Evolutionary conservation across 2,329 filamentous ascomycete genomes (phyloP), one percentile per base, ranked within the genome.

Genomic region (Monosporascus sp.): DNA sequence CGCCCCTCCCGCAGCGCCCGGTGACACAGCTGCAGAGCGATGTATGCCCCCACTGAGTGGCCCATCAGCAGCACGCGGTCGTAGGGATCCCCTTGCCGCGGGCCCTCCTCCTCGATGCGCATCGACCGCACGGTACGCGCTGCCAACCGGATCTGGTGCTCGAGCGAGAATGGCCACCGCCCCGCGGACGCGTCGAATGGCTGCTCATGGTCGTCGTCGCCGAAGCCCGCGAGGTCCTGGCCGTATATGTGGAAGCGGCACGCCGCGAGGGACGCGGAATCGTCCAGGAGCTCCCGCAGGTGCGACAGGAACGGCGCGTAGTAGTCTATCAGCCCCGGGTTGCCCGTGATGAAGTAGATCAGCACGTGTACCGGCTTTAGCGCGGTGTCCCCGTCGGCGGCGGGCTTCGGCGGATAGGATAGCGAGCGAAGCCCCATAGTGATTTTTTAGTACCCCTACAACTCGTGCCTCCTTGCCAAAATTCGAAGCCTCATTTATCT

Each of bases 31-130:
- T 91, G 86, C 57, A 90, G 80, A 3, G 80, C 72, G 20, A 92
- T 85, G 65, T 88, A 92, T 9, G 82, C 74, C 24, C 88, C 88
- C 1, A 92, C 85, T 0, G 86, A 90, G 68, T 92, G 88, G 4
- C 87, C 88, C 48, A 88, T 79, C 17, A 92, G 70, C 7, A 90
- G 75, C 18, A 90, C 79, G 48, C 74, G 74, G 62, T 83, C 75
- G 57, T 81, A 84, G 0, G 70, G 65, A 47, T 67, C 61, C 37
- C 69, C 71, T 39, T 68, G 57, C 1, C 62, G 60, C 6, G 65
- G 55, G 3, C 63, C 57, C 17, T 60, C 57, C 17, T 60, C 67
- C 51, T 55, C 62, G 34, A 68, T 61, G 38, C 63, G 62, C 44
- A 66, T 64, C 3, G 62, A 47, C 1, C 68, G 65, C 5, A 80